Conservation (phyloP, 176 grass and related monocot genomes). For the Guadua angustifolia region DNA sequence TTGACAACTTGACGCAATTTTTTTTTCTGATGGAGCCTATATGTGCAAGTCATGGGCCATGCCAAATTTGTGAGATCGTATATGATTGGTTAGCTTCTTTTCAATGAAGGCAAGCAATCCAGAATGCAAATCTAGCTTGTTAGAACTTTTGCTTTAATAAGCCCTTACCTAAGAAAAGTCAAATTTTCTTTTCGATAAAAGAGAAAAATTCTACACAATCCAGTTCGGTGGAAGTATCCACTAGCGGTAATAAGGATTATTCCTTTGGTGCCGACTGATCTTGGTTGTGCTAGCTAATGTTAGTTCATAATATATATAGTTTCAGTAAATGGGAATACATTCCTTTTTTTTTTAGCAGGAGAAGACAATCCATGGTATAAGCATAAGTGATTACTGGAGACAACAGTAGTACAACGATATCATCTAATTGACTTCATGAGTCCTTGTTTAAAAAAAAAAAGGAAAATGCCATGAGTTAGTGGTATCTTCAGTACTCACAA, state of each 20-base stretch:
- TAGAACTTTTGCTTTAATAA: constrained; percentile 40
- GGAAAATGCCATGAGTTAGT: not conserved
- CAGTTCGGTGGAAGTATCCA: constrained; percentile 14
- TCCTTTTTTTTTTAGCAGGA: not conserved
- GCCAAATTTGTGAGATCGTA: constrained; percentile 40
- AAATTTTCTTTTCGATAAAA: not conserved
- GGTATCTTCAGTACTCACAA: not conserved
- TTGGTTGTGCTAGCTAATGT: not conserved
- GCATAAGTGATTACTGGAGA: not conserved
- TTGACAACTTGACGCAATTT: constrained; percentile 42
- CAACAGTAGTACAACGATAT: not conserved
- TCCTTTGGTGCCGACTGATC: not conserved
- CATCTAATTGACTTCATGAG: not conserved
- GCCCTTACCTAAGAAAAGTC: constrained; percentile 31
- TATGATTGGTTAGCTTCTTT: constrained; percentile 50
- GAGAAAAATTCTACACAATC: constrained; percentile 30
- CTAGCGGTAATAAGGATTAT: not conserved
- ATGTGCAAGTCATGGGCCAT: constrained; percentile 37
- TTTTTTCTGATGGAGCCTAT: constrained; percentile 40
- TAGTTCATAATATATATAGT: not conserved
- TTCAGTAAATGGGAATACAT: not conserved
- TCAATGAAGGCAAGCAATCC: constrained; percentile 49
- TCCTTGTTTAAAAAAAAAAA: too few relatives aligned
- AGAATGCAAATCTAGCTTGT: constrained; percentile 46
- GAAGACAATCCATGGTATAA: not conserved